A percentile compares a stretch with the other conserved stretches of the same genome.
phyloP scores from a whole-genome alignment of 176 grass and related monocot genomes.

The Paspalum notatum region DNA sequence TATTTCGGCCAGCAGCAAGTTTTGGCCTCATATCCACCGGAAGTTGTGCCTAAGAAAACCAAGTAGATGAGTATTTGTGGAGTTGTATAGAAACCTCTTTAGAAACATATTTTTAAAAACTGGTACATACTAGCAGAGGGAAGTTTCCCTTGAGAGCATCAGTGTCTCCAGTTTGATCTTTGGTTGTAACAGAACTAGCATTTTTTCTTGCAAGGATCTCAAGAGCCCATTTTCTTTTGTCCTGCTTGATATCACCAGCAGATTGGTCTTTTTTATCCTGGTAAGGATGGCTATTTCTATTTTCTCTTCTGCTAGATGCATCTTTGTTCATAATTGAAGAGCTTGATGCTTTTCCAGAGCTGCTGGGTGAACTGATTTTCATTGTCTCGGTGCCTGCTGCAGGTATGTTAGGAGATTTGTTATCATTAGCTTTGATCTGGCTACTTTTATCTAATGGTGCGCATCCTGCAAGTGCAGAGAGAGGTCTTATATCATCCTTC shows the following conservation, averaged over 20 bases:
- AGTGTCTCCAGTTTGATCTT: conserved; percentile 64
- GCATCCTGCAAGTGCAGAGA: conserved; percentile 55
- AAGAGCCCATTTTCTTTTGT: conserved; percentile 96
- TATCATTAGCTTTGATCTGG: conserved; percentile 35
- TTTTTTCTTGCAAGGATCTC: conserved; percentile 96
- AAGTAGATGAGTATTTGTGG: conserved; percentile 40
- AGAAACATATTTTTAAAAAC: conserved; percentile 21
- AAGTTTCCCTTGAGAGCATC: conserved; percentile 67
- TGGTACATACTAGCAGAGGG: conserved; percentile 72
- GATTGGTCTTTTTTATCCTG: conserved; percentile 52
- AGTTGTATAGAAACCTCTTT: conserved; percentile 32
- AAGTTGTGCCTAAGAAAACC: conserved; percentile 75
- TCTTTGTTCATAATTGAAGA: conserved; percentile 47
- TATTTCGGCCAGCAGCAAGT: conserved; percentile 46
- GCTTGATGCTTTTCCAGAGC: conserved; percentile 32
- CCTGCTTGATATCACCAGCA: conserved; percentile 55
- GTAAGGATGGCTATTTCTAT: conserved; percentile 41
- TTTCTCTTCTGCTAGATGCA: conserved; percentile 40
- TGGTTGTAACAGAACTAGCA: conserved; percentile 57
- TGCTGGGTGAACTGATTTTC: conserved; percentile 46
- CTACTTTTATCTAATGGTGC: conserved; percentile 40
- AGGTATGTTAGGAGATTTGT: conserved; percentile 45
- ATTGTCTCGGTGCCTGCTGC: conserved; percentile 34
- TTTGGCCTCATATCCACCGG: conserved; percentile 80
- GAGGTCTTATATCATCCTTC: conserved; percentile 87